These are phyloP conservation scores for Nepenthes gracilis DNA, from an alignment of 148 eudicot genomes.

Conservation along the genomic window DNA sequence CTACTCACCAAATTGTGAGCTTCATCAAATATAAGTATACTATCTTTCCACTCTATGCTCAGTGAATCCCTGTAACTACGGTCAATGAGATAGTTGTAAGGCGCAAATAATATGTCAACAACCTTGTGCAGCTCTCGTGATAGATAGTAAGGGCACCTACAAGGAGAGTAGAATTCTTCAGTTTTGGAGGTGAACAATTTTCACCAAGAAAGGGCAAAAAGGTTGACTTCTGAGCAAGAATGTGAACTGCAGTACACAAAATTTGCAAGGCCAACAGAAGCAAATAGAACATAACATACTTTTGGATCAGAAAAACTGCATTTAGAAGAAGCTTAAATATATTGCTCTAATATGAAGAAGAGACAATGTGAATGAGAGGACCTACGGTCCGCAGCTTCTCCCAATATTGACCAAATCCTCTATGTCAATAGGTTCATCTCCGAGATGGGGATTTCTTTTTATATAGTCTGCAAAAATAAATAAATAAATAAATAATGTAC, in stretches of 20 bases:
- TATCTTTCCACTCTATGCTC: constrained; percentile 61
- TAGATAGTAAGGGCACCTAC: constrained; percentile 90
- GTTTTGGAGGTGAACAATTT: neutral
- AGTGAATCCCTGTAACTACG: constrained; percentile 47
- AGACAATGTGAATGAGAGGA: constrained; percentile 3
- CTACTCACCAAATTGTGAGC: constrained; percentile 90
- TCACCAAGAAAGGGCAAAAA: neutral
- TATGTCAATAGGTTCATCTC: constrained; percentile 93
- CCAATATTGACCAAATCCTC: constrained; percentile 95
- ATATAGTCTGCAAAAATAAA: constrained; percentile 42
- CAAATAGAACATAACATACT: neutral
- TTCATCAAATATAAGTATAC: constrained; percentile 91
- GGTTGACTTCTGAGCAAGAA: constrained; percentile 1
- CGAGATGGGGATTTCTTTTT: constrained; percentile 63
- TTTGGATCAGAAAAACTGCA: neutral
- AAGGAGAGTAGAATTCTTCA: neutral
- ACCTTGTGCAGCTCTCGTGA: constrained; percentile 84
- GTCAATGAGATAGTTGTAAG: constrained; percentile 96
- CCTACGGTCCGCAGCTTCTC: constrained; percentile 88
- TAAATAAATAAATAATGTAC: constrained; percentile 4
- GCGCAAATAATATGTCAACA: constrained; percentile 90
- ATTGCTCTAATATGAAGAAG: neutral
- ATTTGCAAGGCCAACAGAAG: neutral
- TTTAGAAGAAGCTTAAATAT: neutral
- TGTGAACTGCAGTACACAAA: neutral